Evolutionary conservation across 441 rosid genomes (phyloP).

Genomic region (Geranium incanum): DNA sequence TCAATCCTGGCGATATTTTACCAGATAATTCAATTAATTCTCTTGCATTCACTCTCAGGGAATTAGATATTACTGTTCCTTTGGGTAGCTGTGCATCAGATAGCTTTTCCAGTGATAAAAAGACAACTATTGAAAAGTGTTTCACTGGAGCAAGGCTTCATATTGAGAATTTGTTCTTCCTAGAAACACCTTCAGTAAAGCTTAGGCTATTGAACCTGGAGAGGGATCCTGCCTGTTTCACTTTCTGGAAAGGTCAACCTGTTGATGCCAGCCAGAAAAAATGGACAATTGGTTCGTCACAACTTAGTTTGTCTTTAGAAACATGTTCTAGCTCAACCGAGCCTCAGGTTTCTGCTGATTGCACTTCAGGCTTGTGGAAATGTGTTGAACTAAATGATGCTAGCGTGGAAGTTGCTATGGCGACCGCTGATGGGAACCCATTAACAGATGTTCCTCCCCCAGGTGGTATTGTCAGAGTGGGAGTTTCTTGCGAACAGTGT

Average conservation of each 20-base stretch:
- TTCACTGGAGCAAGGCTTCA: constrained; percentile 93
- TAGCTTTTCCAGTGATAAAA: constrained; percentile 27
- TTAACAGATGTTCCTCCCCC: constrained; percentile 84
- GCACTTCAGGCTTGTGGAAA: constrained; percentile 55
- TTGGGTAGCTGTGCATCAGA: constrained; percentile 44
- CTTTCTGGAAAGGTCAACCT: constrained; percentile 83
- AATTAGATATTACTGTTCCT: constrained; percentile 73
- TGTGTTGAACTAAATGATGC: constrained; percentile 76
- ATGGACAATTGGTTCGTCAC: constrained; percentile 67
- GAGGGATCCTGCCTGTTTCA: constrained; percentile 97
- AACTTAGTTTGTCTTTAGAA: constrained; percentile 67
- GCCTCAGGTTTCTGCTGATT: constrained; percentile 28
- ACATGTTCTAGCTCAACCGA: constrained; percentile 39
- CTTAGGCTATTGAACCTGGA: constrained; percentile 71
- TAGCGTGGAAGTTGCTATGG: constrained; percentile 75
- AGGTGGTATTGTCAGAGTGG: constrained; percentile 82
- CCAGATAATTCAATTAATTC: constrained; percentile 79
- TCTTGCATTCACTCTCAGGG: constrained; percentile 51
- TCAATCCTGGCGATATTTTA: constrained; percentile 67
- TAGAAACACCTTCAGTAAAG: constrained; percentile 79
- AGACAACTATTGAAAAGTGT: constrained; percentile 31
- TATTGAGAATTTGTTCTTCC: constrained; percentile 63
- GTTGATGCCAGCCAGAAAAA: constrained; percentile 94
- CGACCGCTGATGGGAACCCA: constrained; percentile 81
- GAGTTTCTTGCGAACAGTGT: constrained; percentile 79